Evolutionary conservation across 257 asterid genomes (phyloP), one percentile per base, ranked within the genome.

Genomic region (Przewalskia tangutica): DNA sequence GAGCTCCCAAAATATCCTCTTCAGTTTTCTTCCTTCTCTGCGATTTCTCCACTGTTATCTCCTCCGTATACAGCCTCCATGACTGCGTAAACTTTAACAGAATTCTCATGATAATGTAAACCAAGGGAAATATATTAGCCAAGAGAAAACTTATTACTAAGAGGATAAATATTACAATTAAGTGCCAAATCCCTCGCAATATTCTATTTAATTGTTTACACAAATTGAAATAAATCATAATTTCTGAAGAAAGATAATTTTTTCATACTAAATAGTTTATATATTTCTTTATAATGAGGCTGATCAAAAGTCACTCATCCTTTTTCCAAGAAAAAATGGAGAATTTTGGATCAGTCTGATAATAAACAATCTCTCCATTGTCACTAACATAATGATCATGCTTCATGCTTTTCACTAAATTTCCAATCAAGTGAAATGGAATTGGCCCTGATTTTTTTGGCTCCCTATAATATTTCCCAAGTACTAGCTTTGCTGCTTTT

Each of bases 391-490:
- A 93, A 56, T 94, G 98, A 50, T 94, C 97, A 18, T 79, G 66
- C 14, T 86, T 71, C 23, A 94, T 85, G 86, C 97, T 93, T 77
- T 77, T 88, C 70, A 87, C 83, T 82, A 94, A 81, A 40, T 85
- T 85, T 0, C 84, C 86, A 65, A 94, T 32, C 55, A 94, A 81
- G 78, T 94, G 98, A 32, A 87, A 46, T 0, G 98, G 98, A 68
- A 94, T 71, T 3, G 86, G 82, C 10, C 97, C 97, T 0, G 98
- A 94, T 82, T 87, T 93, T 56, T 51, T 86, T 17, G 98, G 97
- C 87, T 94, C 97, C 16, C 97, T 83, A 82, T 94, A 94, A 85
- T 93, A 91, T 79, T 89, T 82, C 0, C 98, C 97, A 73, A 94
- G 46, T 62, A 91, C 93, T 8, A 84, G 85, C 7, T 90, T 94